Conservation (phyloP, 2,329 filamentous ascomycete genomes). For the Fusarium hainanense region DNA sequence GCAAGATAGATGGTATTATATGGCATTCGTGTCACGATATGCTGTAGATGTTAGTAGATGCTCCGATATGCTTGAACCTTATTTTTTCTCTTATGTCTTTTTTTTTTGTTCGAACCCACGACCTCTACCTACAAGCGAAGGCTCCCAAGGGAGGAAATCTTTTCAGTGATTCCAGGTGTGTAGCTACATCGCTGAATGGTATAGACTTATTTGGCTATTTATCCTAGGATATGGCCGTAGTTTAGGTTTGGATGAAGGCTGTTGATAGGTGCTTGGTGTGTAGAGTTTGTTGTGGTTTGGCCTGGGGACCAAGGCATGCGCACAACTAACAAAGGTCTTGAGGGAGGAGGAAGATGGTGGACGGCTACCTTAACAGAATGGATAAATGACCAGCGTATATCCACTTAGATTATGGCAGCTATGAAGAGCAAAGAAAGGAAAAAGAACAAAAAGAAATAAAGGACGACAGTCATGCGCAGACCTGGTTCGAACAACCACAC, state of each 20-base stretch:
- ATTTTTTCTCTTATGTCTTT: no score
- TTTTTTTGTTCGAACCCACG: no score
- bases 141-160: no score
- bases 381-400: not conserved
- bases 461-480: not conserved
- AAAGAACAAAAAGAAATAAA: not conserved
- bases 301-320: not conserved
- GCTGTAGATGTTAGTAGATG: not conserved
- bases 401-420: fast-evolving
- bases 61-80: no score
- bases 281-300: not conserved
- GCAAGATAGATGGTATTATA: not conserved
- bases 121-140: no score
- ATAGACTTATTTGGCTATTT: not conserved
- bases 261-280: fast-evolving
- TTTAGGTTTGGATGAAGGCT: not conserved
- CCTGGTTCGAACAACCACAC: not conserved
- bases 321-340: no score
- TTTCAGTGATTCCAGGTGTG: not conserved
- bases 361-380: fast-evolving
- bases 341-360: no score
- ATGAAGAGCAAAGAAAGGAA: not conserved
- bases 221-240: not conserved
- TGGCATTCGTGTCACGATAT: not conserved
- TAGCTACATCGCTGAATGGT: slow-evolving; percentile 14